Conservation (phyloP, 306 rosid species). For the Pterocarpus santalinus region DNA sequence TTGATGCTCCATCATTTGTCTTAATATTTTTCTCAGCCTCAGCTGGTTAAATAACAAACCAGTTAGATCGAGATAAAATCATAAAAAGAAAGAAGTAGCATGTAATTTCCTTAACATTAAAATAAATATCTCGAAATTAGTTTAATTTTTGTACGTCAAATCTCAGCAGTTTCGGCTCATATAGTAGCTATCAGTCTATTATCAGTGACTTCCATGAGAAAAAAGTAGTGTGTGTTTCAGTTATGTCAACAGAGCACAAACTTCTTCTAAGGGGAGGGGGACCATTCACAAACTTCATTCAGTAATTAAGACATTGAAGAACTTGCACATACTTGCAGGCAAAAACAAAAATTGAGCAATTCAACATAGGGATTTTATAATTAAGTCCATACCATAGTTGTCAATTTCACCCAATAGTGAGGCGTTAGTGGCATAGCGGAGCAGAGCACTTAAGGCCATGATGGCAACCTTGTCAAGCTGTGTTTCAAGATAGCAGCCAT, state of each 20-base stretch:
- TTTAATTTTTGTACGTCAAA: background rate
- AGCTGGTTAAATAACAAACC: constrained; percentile 59
- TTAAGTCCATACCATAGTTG: background rate
- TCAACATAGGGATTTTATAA: constrained; percentile 13
- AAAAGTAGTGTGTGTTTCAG: constrained; percentile 28
- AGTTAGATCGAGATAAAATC: constrained; percentile 41
- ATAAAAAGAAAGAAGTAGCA: constrained; percentile 32
- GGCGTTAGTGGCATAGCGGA: background rate
- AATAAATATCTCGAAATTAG: constrained; percentile 1
- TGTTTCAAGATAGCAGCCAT: background rate
- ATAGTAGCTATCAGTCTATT: background rate
- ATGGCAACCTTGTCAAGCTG: background rate
- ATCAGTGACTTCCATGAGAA: constrained; percentile 14
- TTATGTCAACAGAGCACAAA: constrained; percentile 18
- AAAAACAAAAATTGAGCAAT: background rate
- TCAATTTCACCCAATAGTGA: background rate
- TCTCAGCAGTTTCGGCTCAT: constrained; percentile 9
- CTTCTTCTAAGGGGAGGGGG: background rate
- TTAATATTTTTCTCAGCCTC: constrained; percentile 75
- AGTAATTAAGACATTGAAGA: constrained; percentile 20
- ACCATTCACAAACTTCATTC: constrained; percentile 26
- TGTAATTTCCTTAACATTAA: constrained; percentile 16
- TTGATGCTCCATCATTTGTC: constrained; percentile 65
- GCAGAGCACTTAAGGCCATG: background rate
- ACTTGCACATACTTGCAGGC: constrained; percentile 1